Conservation (phyloP, 805 yeast genomes). For the Wickerhamiella vanderwaltii region DNA sequence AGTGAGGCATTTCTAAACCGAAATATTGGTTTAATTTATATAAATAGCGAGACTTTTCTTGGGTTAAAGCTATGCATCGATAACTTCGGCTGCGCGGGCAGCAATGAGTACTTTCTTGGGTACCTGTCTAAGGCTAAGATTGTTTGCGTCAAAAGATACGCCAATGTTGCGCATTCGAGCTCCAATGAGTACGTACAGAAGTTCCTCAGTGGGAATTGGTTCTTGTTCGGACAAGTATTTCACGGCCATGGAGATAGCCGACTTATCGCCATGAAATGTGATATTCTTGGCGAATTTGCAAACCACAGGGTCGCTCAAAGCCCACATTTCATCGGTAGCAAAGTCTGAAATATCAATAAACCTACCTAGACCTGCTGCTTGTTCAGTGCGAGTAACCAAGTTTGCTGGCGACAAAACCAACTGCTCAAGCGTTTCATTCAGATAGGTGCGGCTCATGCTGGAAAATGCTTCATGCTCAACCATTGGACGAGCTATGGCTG, state of each 20-base stretch:
- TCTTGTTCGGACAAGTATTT: neutral
- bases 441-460: neutral
- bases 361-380: slow-evolving; percentile 2
- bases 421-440: slow-evolving; percentile 1
- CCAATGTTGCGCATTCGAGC: neutral
- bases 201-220: neutral
- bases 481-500: neutral
- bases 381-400: neutral
- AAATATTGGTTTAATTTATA: too few relatives aligned
- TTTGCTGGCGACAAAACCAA: neutral
- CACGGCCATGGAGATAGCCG: neutral
- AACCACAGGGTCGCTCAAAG: neutral
- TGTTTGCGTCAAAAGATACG: neutral
- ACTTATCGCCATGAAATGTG: slow-evolving; percentile 4
- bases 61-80: too few relatives aligned
- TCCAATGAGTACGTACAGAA: slow-evolving; percentile 1
- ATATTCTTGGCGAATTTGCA: neutral
- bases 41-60: too few relatives aligned
- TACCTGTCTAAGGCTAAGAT: neutral
- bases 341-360: slow-evolving; percentile 7
- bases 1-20: too few relatives aligned
- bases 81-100: slow-evolving; percentile 5
- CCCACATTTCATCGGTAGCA: slow-evolving; percentile 1
- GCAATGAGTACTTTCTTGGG: neutral
- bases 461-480: neutral